Conservation (phyloP, 495 filamentous ascomycete genomes). For the Aspergillus hancockii region DNA sequence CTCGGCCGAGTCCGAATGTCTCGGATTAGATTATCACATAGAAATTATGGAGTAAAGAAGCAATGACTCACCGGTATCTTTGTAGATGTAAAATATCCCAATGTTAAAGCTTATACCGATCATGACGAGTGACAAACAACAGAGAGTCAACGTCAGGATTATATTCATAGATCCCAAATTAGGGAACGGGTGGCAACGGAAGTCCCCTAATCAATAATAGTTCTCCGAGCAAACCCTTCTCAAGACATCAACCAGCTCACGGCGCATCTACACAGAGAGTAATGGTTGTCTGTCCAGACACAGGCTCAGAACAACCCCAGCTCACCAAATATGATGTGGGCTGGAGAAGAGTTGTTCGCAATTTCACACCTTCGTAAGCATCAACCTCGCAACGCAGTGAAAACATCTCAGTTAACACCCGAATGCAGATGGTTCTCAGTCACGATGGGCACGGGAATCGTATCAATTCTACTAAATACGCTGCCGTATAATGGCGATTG, state of each 20-base stretch:
- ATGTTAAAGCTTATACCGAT: background rate
- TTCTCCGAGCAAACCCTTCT: background rate
- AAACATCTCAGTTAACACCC: slow-evolving; percentile 11
- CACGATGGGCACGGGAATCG: slow-evolving; percentile 68
- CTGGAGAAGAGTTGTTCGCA: slow-evolving; percentile 47
- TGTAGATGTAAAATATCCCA: background rate
- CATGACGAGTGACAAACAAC: background rate
- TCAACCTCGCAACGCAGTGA: background rate
- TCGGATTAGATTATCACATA: background rate
- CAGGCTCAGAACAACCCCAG: background rate
- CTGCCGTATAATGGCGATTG: slow-evolving; percentile 56
- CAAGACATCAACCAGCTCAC: background rate
- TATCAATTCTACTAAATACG: slow-evolving; percentile 58
- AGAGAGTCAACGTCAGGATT: too few species aligned
- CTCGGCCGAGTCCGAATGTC: background rate
- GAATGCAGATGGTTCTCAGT: slow-evolving; percentile 48
- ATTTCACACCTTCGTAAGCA: slow-evolving; percentile 50
- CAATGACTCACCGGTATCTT: background rate
- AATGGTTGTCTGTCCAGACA: background rate
- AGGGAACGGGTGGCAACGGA: background rate
- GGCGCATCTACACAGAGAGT: background rate
- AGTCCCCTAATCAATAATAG: background rate
- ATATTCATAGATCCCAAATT: background rate
- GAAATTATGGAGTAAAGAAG: background rate
- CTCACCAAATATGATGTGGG: slow-evolving; percentile 37